phyloP scores from a whole-genome alignment of 2,329 filamentous ascomycete genomes.

The Nemania bipapillata region DNA sequence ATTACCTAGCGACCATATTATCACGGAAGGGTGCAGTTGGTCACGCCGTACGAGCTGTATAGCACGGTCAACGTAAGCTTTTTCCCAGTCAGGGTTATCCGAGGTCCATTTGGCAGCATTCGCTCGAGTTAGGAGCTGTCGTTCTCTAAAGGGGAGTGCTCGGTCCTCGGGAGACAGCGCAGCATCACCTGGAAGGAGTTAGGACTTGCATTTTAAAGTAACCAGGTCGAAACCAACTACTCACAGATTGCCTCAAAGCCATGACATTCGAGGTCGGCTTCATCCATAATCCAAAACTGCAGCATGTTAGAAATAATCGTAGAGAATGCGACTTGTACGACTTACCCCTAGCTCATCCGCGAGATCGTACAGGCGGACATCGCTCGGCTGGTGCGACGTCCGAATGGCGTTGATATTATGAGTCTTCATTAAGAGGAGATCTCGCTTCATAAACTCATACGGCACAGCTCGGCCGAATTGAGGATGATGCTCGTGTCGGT shows the following conservation, averaged over 20 bases:
- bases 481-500: conserved; percentile 72
- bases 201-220: conserved; percentile 12
- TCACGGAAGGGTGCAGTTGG: conserved; percentile 72
- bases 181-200: conserved; percentile 45
- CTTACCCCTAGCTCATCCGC: conserved; percentile 63
- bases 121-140: conserved; percentile 51
- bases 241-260: conserved; percentile 50
- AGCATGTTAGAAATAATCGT: conserved; percentile 42
- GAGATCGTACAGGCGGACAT: conserved; percentile 64
- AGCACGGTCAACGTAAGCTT: conserved; percentile 73
- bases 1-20: conserved; percentile 75
- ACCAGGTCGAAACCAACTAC: not conserved
- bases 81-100: conserved; percentile 67
- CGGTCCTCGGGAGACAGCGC: conserved; percentile 46
- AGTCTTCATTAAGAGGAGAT: conserved; percentile 69
- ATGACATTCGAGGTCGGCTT: conserved; percentile 58
- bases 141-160: conserved; percentile 47
- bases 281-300: conserved; percentile 65
- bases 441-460: conserved; percentile 64
- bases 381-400: conserved; percentile 66
- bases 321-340: not conserved
- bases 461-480: conserved; percentile 65
- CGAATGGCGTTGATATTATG: conserved; percentile 73
- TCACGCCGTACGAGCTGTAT: conserved; percentile 70
- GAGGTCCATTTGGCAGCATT: conserved; percentile 62